Base-by-base conservation (phyloP, 805 yeast genomes). In the Candida dendrica region DNA sequence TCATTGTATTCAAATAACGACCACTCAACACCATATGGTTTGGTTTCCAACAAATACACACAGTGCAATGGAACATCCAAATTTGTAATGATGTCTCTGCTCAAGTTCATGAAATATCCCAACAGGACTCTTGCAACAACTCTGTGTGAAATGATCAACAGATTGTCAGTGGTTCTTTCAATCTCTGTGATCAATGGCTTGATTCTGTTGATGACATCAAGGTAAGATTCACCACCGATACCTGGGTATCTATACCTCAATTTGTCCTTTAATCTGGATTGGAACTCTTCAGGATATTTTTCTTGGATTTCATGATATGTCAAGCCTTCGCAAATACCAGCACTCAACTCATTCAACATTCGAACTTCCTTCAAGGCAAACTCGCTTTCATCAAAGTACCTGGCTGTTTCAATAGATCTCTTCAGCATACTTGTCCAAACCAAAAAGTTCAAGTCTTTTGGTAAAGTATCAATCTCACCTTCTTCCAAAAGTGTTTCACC, bases 11-110 rank as follows among this genome's bases (percentile, higher is more conserved):
- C 95, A 63, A 82, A 91, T 59, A 90, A 69, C 13, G 84, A 75
- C 88, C 95, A 91, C 46, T 88, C 95, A 2, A 95, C 95, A 2
- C 98, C 98, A 61, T 88, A 91, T 0, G 98, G 97, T 60, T 86
- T 87, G 39, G 91, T 89, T 56, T 91, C 97, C 46, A 91, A 72
- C 44, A 91, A 77, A 59, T 90, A 91, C 9, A 91, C 79, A 8
- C 96, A 85, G 57, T 91, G 97, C 42, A 91, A 67, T 5, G 98
- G 98, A 6, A 91, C 90, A 62, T 91, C 97, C 48, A 91, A 71
- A 52, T 86, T 95, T 1, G 95, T 90, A 45, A 91, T 85, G 1
- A 87, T 71, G 34, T 85, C 84, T 51, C 81, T 75, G 48, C 81
- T 80, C 46, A 93, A 67, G 56, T 90, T 91, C 72, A 91, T 69